Evolutionary conservation across 257 asterid genomes (phyloP), one percentile per base, ranked within the genome.

Genomic region (Avicennia marina): DNA sequence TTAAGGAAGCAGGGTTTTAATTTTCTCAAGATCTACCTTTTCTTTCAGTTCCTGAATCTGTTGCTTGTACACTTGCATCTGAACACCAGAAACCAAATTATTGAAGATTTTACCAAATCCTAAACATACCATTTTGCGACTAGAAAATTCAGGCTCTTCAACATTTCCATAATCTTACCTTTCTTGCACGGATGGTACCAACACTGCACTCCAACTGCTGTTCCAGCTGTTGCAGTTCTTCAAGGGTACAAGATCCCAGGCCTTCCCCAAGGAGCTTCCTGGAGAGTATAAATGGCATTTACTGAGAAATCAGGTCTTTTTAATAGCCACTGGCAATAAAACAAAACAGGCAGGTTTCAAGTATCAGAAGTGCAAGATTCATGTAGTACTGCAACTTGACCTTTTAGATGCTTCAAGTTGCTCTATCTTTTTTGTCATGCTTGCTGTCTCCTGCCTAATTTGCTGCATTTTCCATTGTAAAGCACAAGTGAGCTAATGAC

Each of bases 181-280:
- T 93, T 77, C 83, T 73, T 32, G 94, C 84, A 18, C 95, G 91
- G 22, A 93, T 78, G 68, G 53, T 67, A 63, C 39, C 66, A 41
- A 86, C 83, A 21, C 96, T 93, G 20, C 75, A 78, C 62, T 86
- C 99, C 56, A 93, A 40, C 75, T 86, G 97, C 57, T 78, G 81
- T 65, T 93, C 98, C 4, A 93, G 58, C 72, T 78, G 77, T 55
- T 80, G 95, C 59, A 93, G 81, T 58, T 93, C 98, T 58, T 78
- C 91, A 17, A 81, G 55, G 65, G 56, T 56, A 80, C 95, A 93
- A 5, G 90, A 39, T 16, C 69, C 72, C 44, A 93, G 48, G 19
- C 88, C 81, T 75, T 93, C 97, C 7, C 98, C 98, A 50, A 88
- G 76, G 47, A 89, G 76, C 77, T 75, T 93, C 73, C 98, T 93